Base-by-base conservation (phyloP, 2,329 filamentous ascomycete genomes). In the Talaromyces sp. region DNA sequence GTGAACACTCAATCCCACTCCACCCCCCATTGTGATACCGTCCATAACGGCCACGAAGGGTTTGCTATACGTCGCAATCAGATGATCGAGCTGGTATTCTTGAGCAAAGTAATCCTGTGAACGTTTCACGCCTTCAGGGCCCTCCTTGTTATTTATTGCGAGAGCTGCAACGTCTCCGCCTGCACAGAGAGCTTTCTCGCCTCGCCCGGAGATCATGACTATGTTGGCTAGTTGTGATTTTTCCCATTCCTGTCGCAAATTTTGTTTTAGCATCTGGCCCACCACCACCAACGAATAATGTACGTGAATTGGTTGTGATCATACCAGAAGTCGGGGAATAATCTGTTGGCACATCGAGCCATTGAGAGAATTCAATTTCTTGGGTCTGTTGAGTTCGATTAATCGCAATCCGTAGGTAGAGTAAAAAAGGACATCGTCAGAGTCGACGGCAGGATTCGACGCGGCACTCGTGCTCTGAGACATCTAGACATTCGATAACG, bases 1-100 rank as follows among this genome's bases (percentile, higher is more conserved):
- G 79, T 99, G 96, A 61, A 97, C 87, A 77, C 91, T 96, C 64
- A 99, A 85, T 7, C 95, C 95, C 62, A 98, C 95, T 70, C 95
- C 95, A 64, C 95, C 95, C 64, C 95, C 95, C 95, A 99, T 99
- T 61, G 96, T 99, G 77, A 97, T 91, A 66, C 95, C 95, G 74
- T 99, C 95, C 89, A 99, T 96, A 75, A 98, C 90, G 37, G 95
- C 91, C 61, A 99, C 87, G 74, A 95, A 96, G 0, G 95, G 95
- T 82, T 97, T 99, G 67, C 83, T 76, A 81, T 97, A 97, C 43
- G 93, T 97, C 24, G 95, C 91, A 75, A 99, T 97, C 71, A 94
- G 84, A 79, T 99, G 95, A 77, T 99, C 91, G 68, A 99, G 88
- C 81, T 92, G 90, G 84, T 98, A 99, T 88, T 99, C 96, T 65